Base-by-base conservation (phyloP, 2,329 filamentous ascomycete species). In the Escovopsis sp. region DNA sequence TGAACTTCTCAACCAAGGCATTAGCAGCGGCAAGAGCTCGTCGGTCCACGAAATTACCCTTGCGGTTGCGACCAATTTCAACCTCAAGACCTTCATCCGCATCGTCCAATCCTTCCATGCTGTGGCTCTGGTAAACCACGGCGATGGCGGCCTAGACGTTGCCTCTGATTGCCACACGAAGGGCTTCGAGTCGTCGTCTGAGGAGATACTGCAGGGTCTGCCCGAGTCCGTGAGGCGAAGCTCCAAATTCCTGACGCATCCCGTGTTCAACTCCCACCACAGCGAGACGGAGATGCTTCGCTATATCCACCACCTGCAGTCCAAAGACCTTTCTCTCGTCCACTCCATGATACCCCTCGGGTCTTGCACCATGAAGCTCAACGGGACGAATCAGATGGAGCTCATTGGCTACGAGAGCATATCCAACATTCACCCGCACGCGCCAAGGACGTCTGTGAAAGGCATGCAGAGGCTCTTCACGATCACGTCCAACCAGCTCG, bases 291-390 rank as follows among this genome's bases (percentile, higher is more conserved):
- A 94, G 58, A 72, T 96, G 48, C 66, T 96, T 34, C 79, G 88
- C 30, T 96, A 96, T 61, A 94, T 96, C 48, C 70, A 88, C 53
- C 84, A 94, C 53, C 68, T 96, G 5, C 81, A 93, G 55, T 93
- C 86, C 34, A 94, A 93, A 64, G 88, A 96, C 53, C 64, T 96
- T 12, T 94, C 88, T 2, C 68, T 94, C 5, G 83, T 87, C 2
- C 88, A 96, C 61, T 94, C 87, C 13, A 96, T 96, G 88, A 96
- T 96, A 41, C 86, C 88, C 3, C 72, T 96, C 1, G 88, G 88
- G 15, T 94, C 88, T 1, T 96, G 88, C 66, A 96, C 88, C 12
- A 96, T 96, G 88, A 96, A 96, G 67, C 75, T 94, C 35, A 94
- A 94, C 55, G 83, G 81, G 29, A 90, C 87, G 3, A 83, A 83